A percentile compares a stretch with the other conserved stretches of the same genome.
These are phyloP conservation scores for Bjerkandera adusta DNA, from an alignment of 1,284 basidiomycete species.

Conservation along the genomic window DNA sequence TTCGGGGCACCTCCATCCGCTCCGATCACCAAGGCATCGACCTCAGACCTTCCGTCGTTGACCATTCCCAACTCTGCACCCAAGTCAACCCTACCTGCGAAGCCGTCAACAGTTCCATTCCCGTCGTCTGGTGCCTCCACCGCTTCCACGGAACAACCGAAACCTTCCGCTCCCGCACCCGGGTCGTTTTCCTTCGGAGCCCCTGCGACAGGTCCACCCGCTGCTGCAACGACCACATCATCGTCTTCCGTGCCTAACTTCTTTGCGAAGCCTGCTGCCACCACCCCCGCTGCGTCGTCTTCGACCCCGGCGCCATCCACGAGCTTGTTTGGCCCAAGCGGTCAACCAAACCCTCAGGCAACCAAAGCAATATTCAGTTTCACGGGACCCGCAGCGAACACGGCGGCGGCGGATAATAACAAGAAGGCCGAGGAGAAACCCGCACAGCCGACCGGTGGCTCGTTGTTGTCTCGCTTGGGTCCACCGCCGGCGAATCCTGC, in stretches of 20 bases:
- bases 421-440: conserved; percentile 15
- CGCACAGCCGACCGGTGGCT: conserved; percentile 14
- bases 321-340: conserved; percentile 3
- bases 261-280: conserved; percentile 11
- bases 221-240: conserved; percentile 5
- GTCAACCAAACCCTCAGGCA: neutral
- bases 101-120: conserved; percentile 10
- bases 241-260: conserved; percentile 14
- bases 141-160: conserved; percentile 1
- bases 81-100: conserved; percentile 5
- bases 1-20: conserved; percentile 1
- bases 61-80: conserved; percentile 9
- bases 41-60: conserved; percentile 8
- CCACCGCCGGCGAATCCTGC: too few species aligned
- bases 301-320: neutral
- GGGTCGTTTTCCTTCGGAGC: conserved; percentile 7
- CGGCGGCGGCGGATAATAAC: conserved; percentile 2
- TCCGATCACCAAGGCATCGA: conserved; percentile 11
- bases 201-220: neutral
- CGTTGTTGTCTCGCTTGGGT: conserved; percentile 22
- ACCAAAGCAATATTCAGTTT: conserved; percentile 18
- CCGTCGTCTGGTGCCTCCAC: conserved; percentile 1
- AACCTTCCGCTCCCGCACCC: conserved; percentile 1
- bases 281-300: neutral
- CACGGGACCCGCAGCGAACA: conserved; percentile 7